Evolutionary conservation across 225 moss, liverwort and hornwort genomes (phyloP).

Genomic region (Thuidium tamariscinum): DNA sequence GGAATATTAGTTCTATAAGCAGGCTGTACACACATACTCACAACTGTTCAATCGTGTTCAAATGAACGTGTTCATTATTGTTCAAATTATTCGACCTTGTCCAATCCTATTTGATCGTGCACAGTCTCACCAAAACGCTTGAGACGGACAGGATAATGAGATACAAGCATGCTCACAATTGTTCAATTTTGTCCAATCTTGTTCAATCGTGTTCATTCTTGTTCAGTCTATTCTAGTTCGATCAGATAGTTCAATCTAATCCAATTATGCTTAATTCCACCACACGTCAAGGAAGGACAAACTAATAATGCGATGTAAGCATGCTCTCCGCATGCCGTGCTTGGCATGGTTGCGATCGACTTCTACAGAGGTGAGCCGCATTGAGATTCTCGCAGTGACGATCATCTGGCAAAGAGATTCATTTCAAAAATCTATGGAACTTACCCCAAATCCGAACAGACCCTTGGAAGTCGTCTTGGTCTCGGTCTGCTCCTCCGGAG

Average conservation of each 20-base stretch:
- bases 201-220: neutral
- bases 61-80: no score
- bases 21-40: neutral
- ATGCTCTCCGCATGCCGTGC: neutral
- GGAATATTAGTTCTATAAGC: no score
- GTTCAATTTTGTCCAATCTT: neutral
- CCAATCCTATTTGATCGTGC: neutral
- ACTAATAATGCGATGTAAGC: neutral
- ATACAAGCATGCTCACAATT: neutral
- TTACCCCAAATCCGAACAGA: slow-evolving; percentile 28
- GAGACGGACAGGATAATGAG: neutral
- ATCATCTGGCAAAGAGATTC: neutral
- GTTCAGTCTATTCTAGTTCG: neutral
- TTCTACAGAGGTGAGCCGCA: neutral
- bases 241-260: neutral
- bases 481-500: neutral
- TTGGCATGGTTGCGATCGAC: neutral
- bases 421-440: neutral
- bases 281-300: neutral
- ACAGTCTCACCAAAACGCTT: neutral
- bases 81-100: neutral
- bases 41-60: neutral
- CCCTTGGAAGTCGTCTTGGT: slow-evolving; percentile 2
- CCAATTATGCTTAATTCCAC: neutral
- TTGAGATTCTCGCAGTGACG: neutral